Evolutionary conservation across 2,329 filamentous ascomycete genomes (phyloP).

Genomic region (Bipolaris cookei): DNA sequence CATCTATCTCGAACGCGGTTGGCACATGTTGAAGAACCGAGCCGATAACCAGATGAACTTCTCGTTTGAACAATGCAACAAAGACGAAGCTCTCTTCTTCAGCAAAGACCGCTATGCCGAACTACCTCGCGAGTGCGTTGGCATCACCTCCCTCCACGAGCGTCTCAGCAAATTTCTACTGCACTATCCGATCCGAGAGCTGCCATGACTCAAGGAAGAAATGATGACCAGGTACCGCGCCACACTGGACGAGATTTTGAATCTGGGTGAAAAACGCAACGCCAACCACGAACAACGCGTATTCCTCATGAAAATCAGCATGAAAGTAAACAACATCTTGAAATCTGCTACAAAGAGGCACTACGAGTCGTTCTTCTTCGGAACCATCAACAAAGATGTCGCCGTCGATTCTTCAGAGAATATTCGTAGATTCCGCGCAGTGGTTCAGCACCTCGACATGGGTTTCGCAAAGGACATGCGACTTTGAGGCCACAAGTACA

Average conservation of each 20-base stretch:
- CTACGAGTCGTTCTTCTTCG: constrained; percentile 62
- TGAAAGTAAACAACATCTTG: constrained; percentile 54
- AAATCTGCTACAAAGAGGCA: constrained; percentile 58
- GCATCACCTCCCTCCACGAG: constrained; percentile 56
- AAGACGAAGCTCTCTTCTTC: constrained; percentile 48
- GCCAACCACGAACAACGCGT: constrained; percentile 57
- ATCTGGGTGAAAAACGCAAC: constrained; percentile 58
- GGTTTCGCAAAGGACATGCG: constrained; percentile 57
- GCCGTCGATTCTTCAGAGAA: constrained; percentile 31
- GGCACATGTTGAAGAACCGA: constrained; percentile 62
- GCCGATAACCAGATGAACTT: constrained; percentile 46
- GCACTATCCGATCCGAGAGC: constrained; percentile 44
- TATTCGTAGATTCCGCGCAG: constrained; percentile 59
- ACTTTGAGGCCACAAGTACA: constrained; percentile 50
- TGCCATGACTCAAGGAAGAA: constrained; percentile 45
- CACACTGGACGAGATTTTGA: constrained; percentile 45
- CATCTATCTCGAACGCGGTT: constrained; percentile 55
- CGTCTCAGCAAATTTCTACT: constrained; percentile 60
- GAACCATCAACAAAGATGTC: constrained; percentile 20
- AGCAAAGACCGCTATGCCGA: constrained; percentile 33
- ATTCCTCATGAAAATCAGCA: constrained; percentile 57
- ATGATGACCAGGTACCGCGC: constrained; percentile 35
- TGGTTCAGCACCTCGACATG: constrained; percentile 59
- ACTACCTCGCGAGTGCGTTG: constrained; percentile 47
- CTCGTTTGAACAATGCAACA: constrained; percentile 51